Evolutionary conservation across 2,329 filamentous ascomycete genomes (phyloP).

Genomic region (Fusarium sororula): DNA sequence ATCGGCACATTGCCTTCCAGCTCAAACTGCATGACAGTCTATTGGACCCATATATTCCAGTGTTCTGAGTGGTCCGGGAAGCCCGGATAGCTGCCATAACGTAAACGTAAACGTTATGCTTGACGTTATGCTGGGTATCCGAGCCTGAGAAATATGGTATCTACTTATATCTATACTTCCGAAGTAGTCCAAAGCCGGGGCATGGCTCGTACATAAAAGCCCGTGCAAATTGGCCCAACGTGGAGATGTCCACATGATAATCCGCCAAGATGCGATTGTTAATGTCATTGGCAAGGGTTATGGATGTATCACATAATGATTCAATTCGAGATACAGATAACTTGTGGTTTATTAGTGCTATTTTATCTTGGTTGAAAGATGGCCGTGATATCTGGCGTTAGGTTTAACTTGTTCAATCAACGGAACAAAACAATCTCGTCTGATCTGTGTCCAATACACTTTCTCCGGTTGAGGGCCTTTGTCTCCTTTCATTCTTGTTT

Average conservation of each 20-base stretch:
- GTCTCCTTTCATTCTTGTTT: no score
- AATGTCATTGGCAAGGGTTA: not conserved
- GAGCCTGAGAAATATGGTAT: fast-evolving
- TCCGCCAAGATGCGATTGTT: not conserved
- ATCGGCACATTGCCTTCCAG: not conserved
- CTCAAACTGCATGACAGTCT: not conserved
- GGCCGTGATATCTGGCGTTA: not conserved
- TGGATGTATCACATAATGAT: not conserved
- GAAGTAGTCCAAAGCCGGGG: not conserved
- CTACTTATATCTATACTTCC: not conserved
- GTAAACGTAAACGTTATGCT: not conserved
- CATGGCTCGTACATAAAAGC: no score
- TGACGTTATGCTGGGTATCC: not conserved
- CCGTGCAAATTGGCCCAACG: fast-evolving
- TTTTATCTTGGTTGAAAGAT: not conserved
- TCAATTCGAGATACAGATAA: not conserved
- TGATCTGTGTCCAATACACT: not conserved
- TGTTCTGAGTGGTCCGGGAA: not conserved
- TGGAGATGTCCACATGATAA: not conserved
- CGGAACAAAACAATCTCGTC: not conserved
- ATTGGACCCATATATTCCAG: not conserved
- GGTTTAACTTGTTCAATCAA: not conserved
- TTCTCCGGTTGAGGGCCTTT: no score
- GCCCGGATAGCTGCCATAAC: not conserved
- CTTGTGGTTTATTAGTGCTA: not conserved